Evolutionary conservation across 305 asterid genomes (phyloP), one percentile per base, ranked within the genome.

Genomic region (Fraxinus nigra): DNA sequence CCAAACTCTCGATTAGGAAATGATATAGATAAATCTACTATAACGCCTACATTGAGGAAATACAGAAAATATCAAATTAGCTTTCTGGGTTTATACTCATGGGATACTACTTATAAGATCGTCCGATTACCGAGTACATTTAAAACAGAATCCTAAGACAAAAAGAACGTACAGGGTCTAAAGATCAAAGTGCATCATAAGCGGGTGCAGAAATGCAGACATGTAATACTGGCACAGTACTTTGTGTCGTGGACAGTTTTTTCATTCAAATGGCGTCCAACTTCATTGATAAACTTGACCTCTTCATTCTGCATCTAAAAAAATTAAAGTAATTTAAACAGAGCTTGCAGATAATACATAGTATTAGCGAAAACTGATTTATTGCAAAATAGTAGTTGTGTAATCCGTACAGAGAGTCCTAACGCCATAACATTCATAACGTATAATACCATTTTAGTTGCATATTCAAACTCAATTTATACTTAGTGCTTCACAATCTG

Each of bases 401-500:
- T 48, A 48, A 14, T 48, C 61, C 8, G 7, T 48, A 48, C 20
- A 0, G 20, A 4, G 22, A 14, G 61, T 14, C 22, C 22, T 48
- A 10, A 48, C 0, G 18, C 59, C 20, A 48, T 10, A 48, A 48
- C 61, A 48, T 22, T 2, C 70, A 18, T 20, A 18, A 7, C 0
- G 30, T 22, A 7, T 18, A 61, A 61, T 24, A 22, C 32, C 70
- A 61, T 18, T 20, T 61, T 61, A 61, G 30, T 18, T 61, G 70
- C 32, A 22, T 18, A 61, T 65, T 65, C 6, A 51, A 51, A 51
- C 51, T 20, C 38, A 72, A 33, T 59, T 43, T 4, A 34, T 70
- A 30, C 56, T 77, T 77, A 80, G 14, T 76, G 70, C 72, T 11
- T 85, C 65, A 72, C 4, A 79, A 69, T 14, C 65, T 73, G 69